Percentiles rank a stretch among this genome's conserved stretches.
These are phyloP conservation scores for Candida khao-thaluensis DNA, from an alignment of 805 yeast species.

Conservation along the genomic window DNA sequence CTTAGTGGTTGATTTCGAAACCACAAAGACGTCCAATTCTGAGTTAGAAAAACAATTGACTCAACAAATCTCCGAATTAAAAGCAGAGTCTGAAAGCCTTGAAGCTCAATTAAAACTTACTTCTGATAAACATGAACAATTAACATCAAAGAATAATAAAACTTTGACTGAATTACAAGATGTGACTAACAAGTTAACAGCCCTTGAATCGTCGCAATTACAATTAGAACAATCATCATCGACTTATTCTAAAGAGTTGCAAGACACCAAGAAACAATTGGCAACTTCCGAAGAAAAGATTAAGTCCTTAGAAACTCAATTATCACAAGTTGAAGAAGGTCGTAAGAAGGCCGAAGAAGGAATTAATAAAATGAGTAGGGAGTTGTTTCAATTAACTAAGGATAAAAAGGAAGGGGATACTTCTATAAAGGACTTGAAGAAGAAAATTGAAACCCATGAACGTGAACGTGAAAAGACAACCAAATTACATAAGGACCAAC, in stretches of 20 bases:
- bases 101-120: conserved; percentile 21
- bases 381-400: conserved; percentile 63
- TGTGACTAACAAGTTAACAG: conserved; percentile 18
- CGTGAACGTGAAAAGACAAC: conserved; percentile 35
- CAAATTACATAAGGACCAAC: conserved; percentile 20
- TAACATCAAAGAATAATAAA: conserved; percentile 20
- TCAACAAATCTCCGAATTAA: conserved; percentile 19
- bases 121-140: conserved; percentile 19
- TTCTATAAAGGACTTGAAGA: conserved; percentile 42
- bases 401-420: conserved; percentile 54
- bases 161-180: conserved; percentile 16
- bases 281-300: conserved; percentile 23
- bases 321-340: conserved; percentile 34
- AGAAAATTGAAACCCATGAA: conserved; percentile 31
- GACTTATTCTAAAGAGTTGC: conserved; percentile 30
- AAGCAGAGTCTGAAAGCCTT: conserved; percentile 14
- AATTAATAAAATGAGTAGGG: conserved; percentile 86
- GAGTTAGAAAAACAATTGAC: conserved; percentile 21
- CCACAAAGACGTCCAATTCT: conserved; percentile 19
- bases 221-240: conserved; percentile 30
- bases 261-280: conserved; percentile 27
- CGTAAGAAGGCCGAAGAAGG: conserved; percentile 78
- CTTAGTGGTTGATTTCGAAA: conserved; percentile 23
- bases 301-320: conserved; percentile 30
- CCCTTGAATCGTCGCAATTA: conserved; percentile 29